phyloP scores from a whole-genome alignment of 2,329 filamentous ascomycete species.

The Fusarium verrucosum region DNA sequence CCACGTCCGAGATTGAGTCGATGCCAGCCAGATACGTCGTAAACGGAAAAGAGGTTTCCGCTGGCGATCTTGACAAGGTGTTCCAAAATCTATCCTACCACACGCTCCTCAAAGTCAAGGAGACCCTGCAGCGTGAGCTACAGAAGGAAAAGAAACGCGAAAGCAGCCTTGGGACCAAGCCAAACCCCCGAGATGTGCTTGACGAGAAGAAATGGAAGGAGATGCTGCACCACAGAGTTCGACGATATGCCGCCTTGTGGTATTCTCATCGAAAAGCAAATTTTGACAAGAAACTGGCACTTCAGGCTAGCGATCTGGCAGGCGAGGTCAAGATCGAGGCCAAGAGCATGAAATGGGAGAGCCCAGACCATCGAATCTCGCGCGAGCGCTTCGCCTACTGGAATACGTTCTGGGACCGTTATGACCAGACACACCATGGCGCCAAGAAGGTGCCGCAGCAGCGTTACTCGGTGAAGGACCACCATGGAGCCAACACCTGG shows the following conservation, averaged over 20 bases:
- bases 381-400: constrained; percentile 37
- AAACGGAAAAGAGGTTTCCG: constrained; percentile 40
- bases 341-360: background rate
- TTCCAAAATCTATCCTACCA: constrained; percentile 45
- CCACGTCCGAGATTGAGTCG: constrained; percentile 45
- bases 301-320: background rate
- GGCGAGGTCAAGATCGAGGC: constrained; percentile 7
- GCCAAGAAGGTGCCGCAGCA: background rate
- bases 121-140: constrained; percentile 31
- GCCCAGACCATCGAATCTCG: constrained; percentile 27
- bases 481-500: background rate
- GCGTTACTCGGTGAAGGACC: background rate
- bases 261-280: constrained; percentile 30
- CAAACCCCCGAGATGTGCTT: background rate
- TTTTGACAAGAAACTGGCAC: background rate
- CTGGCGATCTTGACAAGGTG: constrained; percentile 43
- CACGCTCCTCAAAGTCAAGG: constrained; percentile 45
- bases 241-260: constrained; percentile 35
- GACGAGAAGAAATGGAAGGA: constrained; percentile 32
- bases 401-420: constrained; percentile 42
- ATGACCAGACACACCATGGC: constrained; percentile 36
- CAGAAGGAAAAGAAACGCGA: constrained; percentile 33
- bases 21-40: constrained; percentile 42
- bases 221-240: constrained; percentile 34
- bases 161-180: constrained; percentile 18